phyloP scores from a whole-genome alignment of 208 protist species.

The Trypanosomatidae sp. region DNA sequence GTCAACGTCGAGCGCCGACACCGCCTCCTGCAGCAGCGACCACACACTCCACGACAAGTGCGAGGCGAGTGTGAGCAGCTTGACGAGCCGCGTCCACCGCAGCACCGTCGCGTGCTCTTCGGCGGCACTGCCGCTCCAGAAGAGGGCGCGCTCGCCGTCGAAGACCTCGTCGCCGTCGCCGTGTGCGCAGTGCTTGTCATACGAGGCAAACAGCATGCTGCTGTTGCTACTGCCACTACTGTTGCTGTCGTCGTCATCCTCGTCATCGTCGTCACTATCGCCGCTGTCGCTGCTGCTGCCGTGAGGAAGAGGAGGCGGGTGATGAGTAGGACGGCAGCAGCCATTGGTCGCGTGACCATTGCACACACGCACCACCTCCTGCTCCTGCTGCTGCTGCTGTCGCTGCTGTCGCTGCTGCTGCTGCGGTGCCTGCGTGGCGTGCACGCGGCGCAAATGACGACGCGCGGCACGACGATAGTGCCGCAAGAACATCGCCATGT shows the following conservation, averaged over 20 bases:
- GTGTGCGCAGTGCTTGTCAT: not conserved
- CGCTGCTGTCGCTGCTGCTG: too few relatives aligned
- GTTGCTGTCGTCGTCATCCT: not conserved
- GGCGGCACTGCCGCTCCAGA: conserved; percentile 18
- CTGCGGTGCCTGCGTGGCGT: too few relatives aligned
- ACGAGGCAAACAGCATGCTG: not conserved
- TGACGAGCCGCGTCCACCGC: conserved; percentile 36
- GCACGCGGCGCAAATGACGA: too few relatives aligned
- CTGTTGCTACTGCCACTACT: not conserved
- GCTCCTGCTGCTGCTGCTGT: too few relatives aligned
- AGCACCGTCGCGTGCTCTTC: conserved; percentile 17
- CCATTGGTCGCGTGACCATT: too few relatives aligned
- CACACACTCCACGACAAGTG: conserved; percentile 79
- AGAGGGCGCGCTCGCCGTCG: conserved; percentile 19
- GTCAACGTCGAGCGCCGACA: conserved; percentile 79
- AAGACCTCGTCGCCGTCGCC: conserved; percentile 18
- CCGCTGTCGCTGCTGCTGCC: too few relatives aligned
- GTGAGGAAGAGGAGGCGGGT: too few relatives aligned
- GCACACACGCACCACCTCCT: too few relatives aligned
- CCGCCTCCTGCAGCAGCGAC: conserved; percentile 79
- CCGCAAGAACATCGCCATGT: conserved; percentile 55
- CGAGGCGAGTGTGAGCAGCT: conserved; percentile 70
- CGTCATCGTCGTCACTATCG: too few relatives aligned
- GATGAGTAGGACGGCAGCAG: too few relatives aligned
- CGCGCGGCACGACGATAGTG: conserved; percentile 66